Conservation (phyloP, 2,329 filamentous ascomycete species). For the Hirsutella rhossiliensis region DNA sequence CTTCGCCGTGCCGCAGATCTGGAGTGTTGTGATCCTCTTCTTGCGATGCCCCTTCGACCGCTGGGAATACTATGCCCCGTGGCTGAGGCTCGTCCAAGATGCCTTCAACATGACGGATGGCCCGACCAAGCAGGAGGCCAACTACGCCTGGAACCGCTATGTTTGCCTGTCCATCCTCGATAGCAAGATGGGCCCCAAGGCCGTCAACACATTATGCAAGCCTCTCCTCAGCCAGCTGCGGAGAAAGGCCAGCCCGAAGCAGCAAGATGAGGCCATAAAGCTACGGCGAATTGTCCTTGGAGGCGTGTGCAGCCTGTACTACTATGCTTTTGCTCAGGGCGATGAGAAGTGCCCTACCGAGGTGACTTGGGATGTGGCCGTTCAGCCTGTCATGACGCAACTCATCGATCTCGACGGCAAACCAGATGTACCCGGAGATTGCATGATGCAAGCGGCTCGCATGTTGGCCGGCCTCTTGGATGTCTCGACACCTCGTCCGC, state of each 20-base stretch:
- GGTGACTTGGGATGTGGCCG: constrained; percentile 64
- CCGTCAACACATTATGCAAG: constrained; percentile 39
- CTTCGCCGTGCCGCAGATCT: constrained; percentile 69
- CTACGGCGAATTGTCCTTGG: constrained; percentile 47
- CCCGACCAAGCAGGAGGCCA: constrained; percentile 61
- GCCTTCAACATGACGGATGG: constrained; percentile 74
- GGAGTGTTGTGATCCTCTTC: constrained; percentile 72
- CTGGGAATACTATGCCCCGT: constrained; percentile 65
- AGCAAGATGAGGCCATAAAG: constrained; percentile 34
- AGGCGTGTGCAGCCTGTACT: constrained; percentile 69
- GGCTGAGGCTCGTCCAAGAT: constrained; percentile 67
- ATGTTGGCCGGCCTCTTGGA: constrained; percentile 65
- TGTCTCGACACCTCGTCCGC: constrained; percentile 37
- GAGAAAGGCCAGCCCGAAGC: constrained; percentile 46
- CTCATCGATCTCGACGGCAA: constrained; percentile 31
- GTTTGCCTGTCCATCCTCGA: constrained; percentile 62
- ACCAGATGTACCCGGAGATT: constrained; percentile 32
- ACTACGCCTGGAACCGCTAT: constrained; percentile 76
- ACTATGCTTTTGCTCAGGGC: constrained; percentile 68
- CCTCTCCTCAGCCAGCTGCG: constrained; percentile 59
- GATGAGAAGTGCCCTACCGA: constrained; percentile 56
- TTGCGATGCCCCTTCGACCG: constrained; percentile 51
- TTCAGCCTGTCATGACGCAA: constrained; percentile 50
- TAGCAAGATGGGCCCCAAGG: constrained; percentile 35
- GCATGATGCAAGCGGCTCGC: constrained; percentile 45